Percentiles rank a stretch among this genome's conserved stretches.
Evolutionary conservation across 2,329 filamentous ascomycete species (phyloP).

Genomic region (Emergomyces orientalis): DNA sequence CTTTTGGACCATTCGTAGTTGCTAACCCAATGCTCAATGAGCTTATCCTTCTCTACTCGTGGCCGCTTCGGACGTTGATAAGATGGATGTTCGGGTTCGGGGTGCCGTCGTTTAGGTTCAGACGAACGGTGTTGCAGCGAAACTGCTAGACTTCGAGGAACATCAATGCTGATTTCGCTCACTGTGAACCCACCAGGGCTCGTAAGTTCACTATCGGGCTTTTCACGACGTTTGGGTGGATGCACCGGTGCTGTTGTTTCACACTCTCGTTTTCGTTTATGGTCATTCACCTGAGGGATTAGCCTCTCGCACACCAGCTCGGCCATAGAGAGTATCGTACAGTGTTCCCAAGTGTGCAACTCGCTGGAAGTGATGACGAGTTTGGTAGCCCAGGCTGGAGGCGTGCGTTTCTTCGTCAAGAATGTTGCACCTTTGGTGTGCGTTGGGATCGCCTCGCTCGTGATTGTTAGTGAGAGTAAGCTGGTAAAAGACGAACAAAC

Average conservation of each 20-base stretch:
- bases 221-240: no score
- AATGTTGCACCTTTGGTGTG: neutral
- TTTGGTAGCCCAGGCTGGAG: neutral
- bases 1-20: constrained; percentile 21
- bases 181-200: neutral
- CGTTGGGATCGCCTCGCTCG: neutral
- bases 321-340: neutral
- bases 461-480: neutral
- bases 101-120: neutral
- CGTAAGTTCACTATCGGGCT: neutral
- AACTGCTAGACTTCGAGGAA: neutral
- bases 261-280: constrained; percentile 18
- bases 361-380: neutral
- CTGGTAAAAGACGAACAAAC: neutral
- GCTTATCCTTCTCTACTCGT: constrained; percentile 16
- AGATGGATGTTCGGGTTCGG: neutral
- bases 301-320: neutral
- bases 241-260: no score
- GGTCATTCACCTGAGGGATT: neutral
- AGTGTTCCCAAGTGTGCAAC: neutral
- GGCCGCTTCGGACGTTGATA: constrained; percentile 1
- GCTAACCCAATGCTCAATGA: constrained; percentile 22
- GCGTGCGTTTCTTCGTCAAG: neutral
- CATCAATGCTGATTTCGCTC: neutral
- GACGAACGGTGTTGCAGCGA: neutral